phyloP scores from a whole-genome alignment of 2,329 filamentous ascomycete genomes.

The Blastomyces emzantsi region DNA sequence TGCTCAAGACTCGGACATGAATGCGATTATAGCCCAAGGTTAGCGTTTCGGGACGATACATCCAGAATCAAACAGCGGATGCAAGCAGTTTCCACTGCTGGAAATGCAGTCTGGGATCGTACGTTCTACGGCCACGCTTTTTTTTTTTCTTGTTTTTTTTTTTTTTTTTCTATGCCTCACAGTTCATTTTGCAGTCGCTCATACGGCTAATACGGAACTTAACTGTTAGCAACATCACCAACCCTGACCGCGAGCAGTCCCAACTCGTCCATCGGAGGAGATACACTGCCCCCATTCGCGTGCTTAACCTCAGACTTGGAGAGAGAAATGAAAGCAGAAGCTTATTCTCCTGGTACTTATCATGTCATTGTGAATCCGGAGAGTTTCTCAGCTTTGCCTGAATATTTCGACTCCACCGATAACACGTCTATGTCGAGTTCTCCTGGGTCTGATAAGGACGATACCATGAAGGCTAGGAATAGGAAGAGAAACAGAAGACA shows the following conservation, averaged over 20 bases:
- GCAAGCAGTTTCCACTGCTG: constrained; percentile 43
- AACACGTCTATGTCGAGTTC: constrained; percentile 4
- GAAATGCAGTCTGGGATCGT: constrained; percentile 50
- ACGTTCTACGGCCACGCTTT: constrained; percentile 22
- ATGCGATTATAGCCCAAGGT: constrained; percentile 50
- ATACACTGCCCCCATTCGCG: constrained; percentile 47
- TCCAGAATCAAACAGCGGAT: constrained; percentile 43
- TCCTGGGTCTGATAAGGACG: constrained; percentile 10
- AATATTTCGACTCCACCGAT: constrained; percentile 36
- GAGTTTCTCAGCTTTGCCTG: constrained; percentile 45
- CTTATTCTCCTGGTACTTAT: constrained; percentile 45
- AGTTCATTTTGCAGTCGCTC: constrained; percentile 3
- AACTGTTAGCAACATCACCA: constrained; percentile 24
- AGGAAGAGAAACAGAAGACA: constrained; percentile 24
- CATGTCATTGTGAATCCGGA: constrained; percentile 47
- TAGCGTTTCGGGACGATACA: constrained; percentile 49
- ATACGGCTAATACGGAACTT: constrained; percentile 13
- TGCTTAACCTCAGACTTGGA: constrained; percentile 49
- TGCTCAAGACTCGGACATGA: constrained; percentile 47
- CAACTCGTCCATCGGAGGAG: constrained; percentile 27
- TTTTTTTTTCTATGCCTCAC: background rate
- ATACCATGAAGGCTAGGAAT: constrained; percentile 15
- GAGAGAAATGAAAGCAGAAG: constrained; percentile 48
- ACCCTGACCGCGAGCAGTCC: constrained; percentile 21
- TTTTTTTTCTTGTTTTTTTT: background rate